Conservation (phyloP, 495 filamentous ascomycete genomes). For the Penicillium roqueforti region DNA sequence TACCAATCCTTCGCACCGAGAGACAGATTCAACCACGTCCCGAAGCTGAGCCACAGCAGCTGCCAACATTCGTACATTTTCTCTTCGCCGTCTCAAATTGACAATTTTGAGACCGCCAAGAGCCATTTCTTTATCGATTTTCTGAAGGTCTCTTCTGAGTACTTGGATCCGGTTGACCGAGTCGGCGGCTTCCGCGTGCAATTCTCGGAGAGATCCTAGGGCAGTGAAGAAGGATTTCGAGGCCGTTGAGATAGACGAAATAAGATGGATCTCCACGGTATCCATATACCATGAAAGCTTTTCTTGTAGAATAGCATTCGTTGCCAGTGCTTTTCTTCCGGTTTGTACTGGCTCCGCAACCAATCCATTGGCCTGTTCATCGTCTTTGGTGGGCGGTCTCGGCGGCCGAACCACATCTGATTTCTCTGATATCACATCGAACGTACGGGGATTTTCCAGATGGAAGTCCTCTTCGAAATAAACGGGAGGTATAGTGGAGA, state of each 20-base stretch:
- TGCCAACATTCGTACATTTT: slow-evolving; percentile 80
- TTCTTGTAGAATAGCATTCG: slow-evolving; percentile 97
- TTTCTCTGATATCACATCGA: slow-evolving; percentile 93
- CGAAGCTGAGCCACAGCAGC: slow-evolving; percentile 79
- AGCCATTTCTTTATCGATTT: slow-evolving; percentile 83
- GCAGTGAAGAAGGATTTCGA: slow-evolving; percentile 97
- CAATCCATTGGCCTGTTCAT: slow-evolving; percentile 57
- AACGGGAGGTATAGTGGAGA: slow-evolving; percentile 86
- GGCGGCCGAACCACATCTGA: slow-evolving; percentile 82
- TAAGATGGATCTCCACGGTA: slow-evolving; percentile 95
- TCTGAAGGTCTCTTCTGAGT: slow-evolving; percentile 70
- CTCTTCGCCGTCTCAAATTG: slow-evolving; percentile 70
- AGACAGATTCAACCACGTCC: slow-evolving; percentile 69
- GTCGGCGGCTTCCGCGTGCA: slow-evolving; percentile 89
- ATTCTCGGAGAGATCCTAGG: slow-evolving; percentile 80
- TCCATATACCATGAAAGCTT: slow-evolving; percentile 99
- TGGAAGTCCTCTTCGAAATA: slow-evolving; percentile 97
- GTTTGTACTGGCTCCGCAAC: slow-evolving; percentile 48
- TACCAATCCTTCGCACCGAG: slow-evolving; percentile 72
- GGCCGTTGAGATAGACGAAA: slow-evolving; percentile 90
- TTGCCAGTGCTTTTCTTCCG: slow-evolving; percentile 80
- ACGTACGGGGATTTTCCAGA: slow-evolving; percentile 92
- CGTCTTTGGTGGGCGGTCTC: slow-evolving; percentile 50
- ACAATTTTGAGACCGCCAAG: slow-evolving; percentile 81
- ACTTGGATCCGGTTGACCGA: slow-evolving; percentile 83